These are phyloP conservation scores for Trichoderma sp. DNA, from an alignment of 2,329 filamentous ascomycete genomes.

Conservation along the genomic window DNA sequence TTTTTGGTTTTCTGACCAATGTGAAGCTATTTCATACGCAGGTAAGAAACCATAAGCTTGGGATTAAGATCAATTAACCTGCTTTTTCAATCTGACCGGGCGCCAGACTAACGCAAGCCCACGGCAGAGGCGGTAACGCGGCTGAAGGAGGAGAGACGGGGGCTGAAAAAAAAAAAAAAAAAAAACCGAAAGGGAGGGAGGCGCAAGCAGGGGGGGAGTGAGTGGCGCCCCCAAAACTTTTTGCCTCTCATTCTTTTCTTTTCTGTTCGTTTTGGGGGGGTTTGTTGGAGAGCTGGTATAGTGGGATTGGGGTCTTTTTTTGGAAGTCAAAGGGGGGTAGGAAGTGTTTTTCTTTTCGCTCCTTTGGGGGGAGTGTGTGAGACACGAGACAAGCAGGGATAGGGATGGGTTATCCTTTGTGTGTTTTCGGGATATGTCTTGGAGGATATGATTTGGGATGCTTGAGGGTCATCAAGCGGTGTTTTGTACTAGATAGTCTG, in stretches of 20 bases:
- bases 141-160: neutral
- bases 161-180: neutral
- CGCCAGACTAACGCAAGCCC: neutral
- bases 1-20: neutral
- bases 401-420: neutral
- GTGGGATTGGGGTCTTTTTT: neutral
- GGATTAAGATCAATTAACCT: neutral
- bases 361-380: no score
- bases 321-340: neutral
- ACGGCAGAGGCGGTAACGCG: neutral
- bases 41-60: neutral
- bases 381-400: neutral
- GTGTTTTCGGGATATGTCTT: neutral
- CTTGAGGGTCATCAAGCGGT: neutral
- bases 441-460: neutral
- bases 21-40: neutral
- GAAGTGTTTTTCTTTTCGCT: neutral
- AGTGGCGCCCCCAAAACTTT: neutral
- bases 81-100: neutral
- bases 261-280: neutral
- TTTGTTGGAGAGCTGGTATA: neutral
- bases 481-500: neutral
- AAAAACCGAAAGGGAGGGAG: neutral
- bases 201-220: neutral
- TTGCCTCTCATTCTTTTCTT: neutral